Evolutionary conservation across 805 yeast genomes (phyloP).

Genomic region (Candida tibetensis): DNA sequence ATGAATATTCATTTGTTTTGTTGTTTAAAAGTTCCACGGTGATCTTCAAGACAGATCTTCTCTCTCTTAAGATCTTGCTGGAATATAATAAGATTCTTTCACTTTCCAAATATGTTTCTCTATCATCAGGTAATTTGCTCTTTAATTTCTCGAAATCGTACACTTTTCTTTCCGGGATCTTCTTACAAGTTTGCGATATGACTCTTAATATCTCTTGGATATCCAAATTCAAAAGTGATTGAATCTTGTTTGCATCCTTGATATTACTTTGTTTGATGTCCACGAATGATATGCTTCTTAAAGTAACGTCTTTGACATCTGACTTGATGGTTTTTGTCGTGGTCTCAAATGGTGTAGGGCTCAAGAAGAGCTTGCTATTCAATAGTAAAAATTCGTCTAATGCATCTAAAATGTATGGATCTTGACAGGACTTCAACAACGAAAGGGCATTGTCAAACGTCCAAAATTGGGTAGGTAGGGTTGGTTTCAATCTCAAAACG

Average conservation of each 20-base stretch:
- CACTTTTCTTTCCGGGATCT: slow-evolving; percentile 33
- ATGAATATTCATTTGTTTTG: slow-evolving; percentile 14
- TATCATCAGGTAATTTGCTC: slow-evolving; percentile 35
- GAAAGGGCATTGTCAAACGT: slow-evolving; percentile 39
- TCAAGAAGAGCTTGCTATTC: slow-evolving; percentile 27
- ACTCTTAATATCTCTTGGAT: slow-evolving; percentile 49
- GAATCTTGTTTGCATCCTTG: slow-evolving; percentile 39
- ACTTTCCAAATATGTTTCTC: slow-evolving; percentile 25
- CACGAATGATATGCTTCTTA: slow-evolving; percentile 41
- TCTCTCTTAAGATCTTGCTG: slow-evolving; percentile 46
- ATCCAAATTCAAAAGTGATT: slow-evolving; percentile 39
- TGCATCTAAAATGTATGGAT: slow-evolving; percentile 31
- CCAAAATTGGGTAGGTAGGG: slow-evolving; percentile 38
- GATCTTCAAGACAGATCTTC: slow-evolving; percentile 47
- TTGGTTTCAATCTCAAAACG: slow-evolving; percentile 23
- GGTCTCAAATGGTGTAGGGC: slow-evolving; percentile 29
- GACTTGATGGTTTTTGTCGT: slow-evolving; percentile 1
- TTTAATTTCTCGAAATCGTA: slow-evolving; percentile 22
- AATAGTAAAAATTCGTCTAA: slow-evolving; percentile 39
- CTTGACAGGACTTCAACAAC: slow-evolving; percentile 28
- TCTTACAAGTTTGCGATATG: slow-evolving; percentile 36
- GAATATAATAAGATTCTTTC: slow-evolving; percentile 35
- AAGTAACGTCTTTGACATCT: slow-evolving; percentile 27
- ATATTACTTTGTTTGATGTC: slow-evolving; percentile 32
- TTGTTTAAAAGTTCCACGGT: slow-evolving; percentile 28